Percentiles rank a stretch among this genome's conserved stretches.
Evolutionary conservation across 148 eudicot species (phyloP).

Genomic region (Nyssa sinensis): DNA sequence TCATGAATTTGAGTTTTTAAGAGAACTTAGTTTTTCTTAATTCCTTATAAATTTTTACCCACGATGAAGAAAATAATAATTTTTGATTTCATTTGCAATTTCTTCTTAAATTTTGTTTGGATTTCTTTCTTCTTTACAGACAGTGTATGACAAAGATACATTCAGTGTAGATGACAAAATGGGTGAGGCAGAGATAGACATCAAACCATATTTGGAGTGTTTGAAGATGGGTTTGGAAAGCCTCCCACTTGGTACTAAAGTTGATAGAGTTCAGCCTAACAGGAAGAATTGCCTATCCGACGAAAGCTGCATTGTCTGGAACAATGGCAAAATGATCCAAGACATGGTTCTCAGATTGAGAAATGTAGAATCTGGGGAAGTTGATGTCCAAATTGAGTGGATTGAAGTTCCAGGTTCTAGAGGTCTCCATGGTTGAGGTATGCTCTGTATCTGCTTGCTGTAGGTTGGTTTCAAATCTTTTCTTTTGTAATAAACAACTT

Average conservation of each 20-base stretch:
- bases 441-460: not conserved
- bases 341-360: constrained; percentile 55
- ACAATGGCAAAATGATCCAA: constrained; percentile 61
- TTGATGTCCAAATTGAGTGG: constrained; percentile 56
- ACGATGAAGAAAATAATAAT: too few relatives aligned
- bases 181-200: constrained; percentile 41
- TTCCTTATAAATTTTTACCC: too few relatives aligned
- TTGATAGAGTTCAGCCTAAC: constrained; percentile 48
- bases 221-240: constrained; percentile 16
- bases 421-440: constrained; percentile 13
- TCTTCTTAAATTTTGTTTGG: not conserved
- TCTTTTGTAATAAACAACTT: too few relatives aligned
- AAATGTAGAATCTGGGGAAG: constrained; percentile 53
- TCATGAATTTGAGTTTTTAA: too few relatives aligned
- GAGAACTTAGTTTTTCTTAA: too few relatives aligned
- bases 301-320: constrained; percentile 56
- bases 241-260: constrained; percentile 43
- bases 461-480: not conserved
- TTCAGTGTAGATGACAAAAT: constrained; percentile 44
- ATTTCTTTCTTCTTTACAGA: constrained; percentile 17
- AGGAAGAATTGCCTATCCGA: constrained; percentile 50
- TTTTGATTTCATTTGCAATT: not conserved
- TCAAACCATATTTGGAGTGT: constrained; percentile 27
- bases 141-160: constrained; percentile 45
- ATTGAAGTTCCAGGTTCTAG: constrained; percentile 34